Evolutionary conservation across 164 flowering plant species (phyloP).

Genomic region (Vitis rotundifolia): DNA sequence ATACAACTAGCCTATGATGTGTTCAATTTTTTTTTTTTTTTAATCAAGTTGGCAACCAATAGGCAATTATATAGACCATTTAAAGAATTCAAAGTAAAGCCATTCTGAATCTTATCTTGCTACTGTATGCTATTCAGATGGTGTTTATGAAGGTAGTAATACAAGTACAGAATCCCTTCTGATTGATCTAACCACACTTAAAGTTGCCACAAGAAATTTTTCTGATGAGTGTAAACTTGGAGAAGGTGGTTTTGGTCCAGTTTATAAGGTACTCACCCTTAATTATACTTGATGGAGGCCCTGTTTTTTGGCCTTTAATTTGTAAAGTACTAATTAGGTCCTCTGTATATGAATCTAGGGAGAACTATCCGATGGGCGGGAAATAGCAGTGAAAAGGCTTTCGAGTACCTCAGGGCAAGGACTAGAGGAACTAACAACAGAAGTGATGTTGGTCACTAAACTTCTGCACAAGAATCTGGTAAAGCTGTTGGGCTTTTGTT

Average conservation of each 20-base stretch:
- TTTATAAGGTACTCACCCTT: conserved; percentile 21
- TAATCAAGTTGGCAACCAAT: no score
- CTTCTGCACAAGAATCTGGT: conserved; percentile 24
- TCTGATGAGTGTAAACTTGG: conserved; percentile 17
- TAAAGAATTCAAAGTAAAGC: no score
- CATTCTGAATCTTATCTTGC: no score
- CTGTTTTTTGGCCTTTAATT: neutral
- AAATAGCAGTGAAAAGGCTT: conserved; percentile 23
- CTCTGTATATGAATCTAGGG: conserved; percentile 3
- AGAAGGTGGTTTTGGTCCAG: conserved; percentile 31
- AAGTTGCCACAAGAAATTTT: conserved; percentile 19
- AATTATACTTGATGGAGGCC: neutral
- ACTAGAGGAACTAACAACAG: conserved; percentile 23
- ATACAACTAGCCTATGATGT: neutral
- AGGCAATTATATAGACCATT: no score
- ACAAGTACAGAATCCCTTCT: conserved; percentile 9
- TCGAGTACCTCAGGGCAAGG: conserved; percentile 22
- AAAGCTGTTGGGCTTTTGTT: conserved; percentile 23
- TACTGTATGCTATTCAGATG: neutral
- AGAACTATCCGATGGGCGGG: conserved; percentile 6
- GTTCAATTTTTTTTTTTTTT: neutral
- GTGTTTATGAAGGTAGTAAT: conserved; percentile 2
- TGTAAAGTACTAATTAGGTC: neutral
- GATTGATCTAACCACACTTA: conserved; percentile 11
- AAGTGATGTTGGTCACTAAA: conserved; percentile 20